Evolutionary conservation across 805 yeast genomes (phyloP), one percentile per base, ranked within the genome.

Genomic region (Candida verbasci): DNA sequence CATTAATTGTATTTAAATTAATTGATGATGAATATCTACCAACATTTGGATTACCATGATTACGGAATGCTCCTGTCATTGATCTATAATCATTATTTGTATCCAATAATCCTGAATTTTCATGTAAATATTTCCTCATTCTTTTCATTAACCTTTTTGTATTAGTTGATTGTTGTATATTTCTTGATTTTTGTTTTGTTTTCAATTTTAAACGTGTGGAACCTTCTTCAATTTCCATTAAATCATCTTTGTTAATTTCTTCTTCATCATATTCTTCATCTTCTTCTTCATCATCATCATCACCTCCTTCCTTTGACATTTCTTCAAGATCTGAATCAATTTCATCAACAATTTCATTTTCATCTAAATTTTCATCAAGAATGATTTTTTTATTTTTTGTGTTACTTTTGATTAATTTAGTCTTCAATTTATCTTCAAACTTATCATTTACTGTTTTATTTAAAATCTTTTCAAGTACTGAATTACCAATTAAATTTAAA

Each of bases 281-380:
- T 24, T 17, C 31, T 26, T 31, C 24, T 24, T 25, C 35, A n/a
- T 24, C 24, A 14, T 28, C 38, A 3, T 31, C 45, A 11, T 43
- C 45, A 4, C 38, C 38, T 9, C 42, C 48, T 16, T 44, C 44
- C 3, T 44, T 42, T n/a, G 54, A 47, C 20, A 45, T 49, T 31
- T 55, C 59, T 14, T 50, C 51, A 2, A 43, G 50, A 6, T 44
- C 49, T 12, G 44, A 34, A 33, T 55, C 61, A 27, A 57, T 53
- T 21, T 45, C 56, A 33, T 47, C 54, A 33, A 42, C 43, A 14
- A 43, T 47, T 16, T 47, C 48, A 8, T 42, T 39, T 4, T 17
- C 23, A 3, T 20, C 9, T 6, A 21, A 3, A 10, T 6, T 55
- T 17, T 49, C 60, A 11, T 48, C 38, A 25, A 52, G 5, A 12